Evolutionary conservation across 169 alveolate genomes (phyloP).

Genomic region (Cyclospora cayetanensis): DNA sequence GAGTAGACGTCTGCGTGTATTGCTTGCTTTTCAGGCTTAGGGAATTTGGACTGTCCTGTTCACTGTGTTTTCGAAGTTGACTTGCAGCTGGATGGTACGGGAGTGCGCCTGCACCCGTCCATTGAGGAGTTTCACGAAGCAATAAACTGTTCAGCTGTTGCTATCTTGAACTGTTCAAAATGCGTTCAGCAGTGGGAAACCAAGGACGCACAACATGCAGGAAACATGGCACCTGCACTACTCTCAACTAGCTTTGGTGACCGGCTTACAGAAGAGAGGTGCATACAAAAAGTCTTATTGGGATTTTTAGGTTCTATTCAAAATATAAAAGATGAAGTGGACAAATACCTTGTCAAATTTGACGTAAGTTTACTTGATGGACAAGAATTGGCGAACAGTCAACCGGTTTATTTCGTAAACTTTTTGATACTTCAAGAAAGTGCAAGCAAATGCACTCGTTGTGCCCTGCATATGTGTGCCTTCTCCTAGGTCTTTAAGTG

Average conservation of each 20-base stretch:
- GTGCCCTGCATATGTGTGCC: slow-evolving; percentile 45
- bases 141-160: slow-evolving; percentile 93
- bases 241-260: slow-evolving; percentile 87
- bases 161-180: slow-evolving; percentile 92
- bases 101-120: slow-evolving; percentile 90
- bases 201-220: not conserved
- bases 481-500: slow-evolving; percentile 87
- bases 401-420: not conserved
- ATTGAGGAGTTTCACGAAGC: slow-evolving; percentile 92
- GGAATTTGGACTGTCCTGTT: slow-evolving; percentile 79
- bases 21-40: slow-evolving; percentile 74
- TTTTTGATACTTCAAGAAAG: no score
- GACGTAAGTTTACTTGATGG: no score
- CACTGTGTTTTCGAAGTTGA: slow-evolving; percentile 91
- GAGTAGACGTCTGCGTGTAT: no score
- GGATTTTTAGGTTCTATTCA: slow-evolving; percentile 93
- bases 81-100: slow-evolving; percentile 86
- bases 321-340: slow-evolving; percentile 89
- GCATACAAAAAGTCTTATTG: slow-evolving; percentile 93
- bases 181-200: slow-evolving; percentile 89
- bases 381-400: not conserved
- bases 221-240: not conserved
- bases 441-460: not conserved
- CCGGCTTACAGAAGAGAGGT: slow-evolving; percentile 93
- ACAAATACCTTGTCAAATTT: slow-evolving; percentile 82